Percentiles rank a stretch among this genome's conserved stretches.
These are phyloP conservation scores for Cryptosporidium canis DNA, from an alignment of 169 alveolate genomes.

Conservation along the genomic window DNA sequence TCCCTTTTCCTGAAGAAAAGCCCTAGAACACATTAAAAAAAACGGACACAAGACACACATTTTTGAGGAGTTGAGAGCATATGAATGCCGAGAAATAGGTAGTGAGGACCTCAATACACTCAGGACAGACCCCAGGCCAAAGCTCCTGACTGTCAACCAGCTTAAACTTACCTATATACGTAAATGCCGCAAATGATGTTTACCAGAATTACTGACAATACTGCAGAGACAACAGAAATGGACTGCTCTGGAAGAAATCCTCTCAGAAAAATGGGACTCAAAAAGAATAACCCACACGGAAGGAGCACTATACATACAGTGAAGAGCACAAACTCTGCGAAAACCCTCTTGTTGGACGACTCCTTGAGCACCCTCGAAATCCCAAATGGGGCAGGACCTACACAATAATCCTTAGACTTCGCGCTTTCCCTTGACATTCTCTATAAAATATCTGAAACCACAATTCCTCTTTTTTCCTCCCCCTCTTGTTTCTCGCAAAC, in stretches of 20 bases:
- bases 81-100: background rate
- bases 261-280: slow-evolving; percentile 25
- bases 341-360: slow-evolving; percentile 27
- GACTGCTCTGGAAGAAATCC: slow-evolving; percentile 28
- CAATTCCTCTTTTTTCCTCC: background rate
- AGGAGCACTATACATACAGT: slow-evolving; percentile 24
- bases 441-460: background rate
- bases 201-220: slow-evolving; percentile 49
- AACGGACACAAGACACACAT: background rate
- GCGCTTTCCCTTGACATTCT: background rate
- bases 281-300: slow-evolving; percentile 63
- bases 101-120: background rate
- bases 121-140: background rate
- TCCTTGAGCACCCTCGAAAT: slow-evolving; percentile 37
- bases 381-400: slow-evolving; percentile 71
- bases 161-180: slow-evolving; percentile 57
- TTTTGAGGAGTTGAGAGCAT: background rate
- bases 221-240: slow-evolving; percentile 46
- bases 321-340: slow-evolving; percentile 27
- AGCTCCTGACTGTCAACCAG: background rate
- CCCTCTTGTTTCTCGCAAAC: background rate
- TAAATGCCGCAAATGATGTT: slow-evolving; percentile 48
- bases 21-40: background rate
- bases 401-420: slow-evolving; percentile 21
- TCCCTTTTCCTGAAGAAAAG: slow-evolving; percentile 66